Evolutionary conservation across 2,329 filamentous ascomycete genomes (phyloP).

Genomic region (Clarireedia monteithiana): DNA sequence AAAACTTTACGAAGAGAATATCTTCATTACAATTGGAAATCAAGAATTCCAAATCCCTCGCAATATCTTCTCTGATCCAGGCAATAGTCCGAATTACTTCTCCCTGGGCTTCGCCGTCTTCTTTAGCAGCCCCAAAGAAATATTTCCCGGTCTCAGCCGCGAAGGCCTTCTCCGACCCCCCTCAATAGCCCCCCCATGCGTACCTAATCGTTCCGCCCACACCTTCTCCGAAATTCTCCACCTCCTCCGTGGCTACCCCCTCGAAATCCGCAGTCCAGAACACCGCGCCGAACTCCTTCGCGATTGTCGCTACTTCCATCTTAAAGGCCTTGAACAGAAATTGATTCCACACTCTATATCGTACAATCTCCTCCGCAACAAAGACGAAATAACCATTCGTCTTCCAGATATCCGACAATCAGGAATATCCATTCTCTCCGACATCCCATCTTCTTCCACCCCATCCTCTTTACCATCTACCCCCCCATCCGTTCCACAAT

Average conservation of each 20-base stretch:
- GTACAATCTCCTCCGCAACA: conserved; percentile 62
- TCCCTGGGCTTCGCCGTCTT: conserved; percentile 83
- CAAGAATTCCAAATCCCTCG: conserved; percentile 84
- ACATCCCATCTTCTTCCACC: conserved; percentile 30
- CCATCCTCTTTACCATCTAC: conserved; percentile 19
- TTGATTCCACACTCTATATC: conserved; percentile 70
- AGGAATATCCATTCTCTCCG: conserved; percentile 60
- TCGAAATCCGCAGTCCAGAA: conserved; percentile 65
- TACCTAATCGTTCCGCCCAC: conserved; percentile 75
- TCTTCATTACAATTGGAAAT: conserved; percentile 86
- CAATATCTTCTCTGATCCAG: conserved; percentile 75
- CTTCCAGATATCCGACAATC: conserved; percentile 85
- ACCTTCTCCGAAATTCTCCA: conserved; percentile 78
- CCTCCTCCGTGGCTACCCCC: conserved; percentile 73
- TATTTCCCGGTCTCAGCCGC: conserved; percentile 79
- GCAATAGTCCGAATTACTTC: conserved; percentile 95
- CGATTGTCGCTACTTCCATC: conserved; percentile 88
- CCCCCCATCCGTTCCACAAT: conserved; percentile 6
- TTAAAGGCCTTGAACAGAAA: conserved; percentile 84
- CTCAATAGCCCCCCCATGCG: conserved; percentile 72
- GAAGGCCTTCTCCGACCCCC: conserved; percentile 76
- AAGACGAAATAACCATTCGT: conserved; percentile 69
- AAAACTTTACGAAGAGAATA: conserved; percentile 83
- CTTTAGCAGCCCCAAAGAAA: conserved; percentile 70
- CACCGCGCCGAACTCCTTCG: conserved; percentile 72